phyloP scores from a whole-genome alignment of 257 asterid genomes.

The Pogostemon cablin region DNA sequence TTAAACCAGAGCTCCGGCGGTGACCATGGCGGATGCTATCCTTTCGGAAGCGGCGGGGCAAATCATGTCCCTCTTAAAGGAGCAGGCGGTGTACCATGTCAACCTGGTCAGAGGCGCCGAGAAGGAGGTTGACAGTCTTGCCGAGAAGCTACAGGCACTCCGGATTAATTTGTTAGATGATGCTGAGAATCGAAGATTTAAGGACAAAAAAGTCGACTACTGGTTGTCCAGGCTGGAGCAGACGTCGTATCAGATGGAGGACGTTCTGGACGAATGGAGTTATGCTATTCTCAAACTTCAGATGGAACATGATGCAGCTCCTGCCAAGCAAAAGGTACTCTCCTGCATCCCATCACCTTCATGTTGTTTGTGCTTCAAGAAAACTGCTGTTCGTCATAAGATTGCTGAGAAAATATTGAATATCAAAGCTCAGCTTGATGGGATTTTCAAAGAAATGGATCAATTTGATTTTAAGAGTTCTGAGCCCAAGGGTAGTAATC shows the following conservation, averaged over 20 bases:
- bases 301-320: not conserved
- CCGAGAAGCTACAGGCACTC: not conserved
- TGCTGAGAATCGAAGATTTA: not conserved
- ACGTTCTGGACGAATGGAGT: not conserved
- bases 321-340: not conserved
- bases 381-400: constrained; percentile 10
- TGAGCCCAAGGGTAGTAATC: not conserved
- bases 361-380: too few relatives aligned
- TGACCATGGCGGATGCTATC: too few relatives aligned
- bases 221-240: not conserved
- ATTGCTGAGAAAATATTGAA: not conserved
- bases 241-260: not conserved
- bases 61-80: too few relatives aligned
- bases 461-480: constrained; percentile 7
- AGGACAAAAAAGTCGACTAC: not conserved
- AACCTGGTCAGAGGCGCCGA: not conserved
- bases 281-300: not conserved
- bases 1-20: too few relatives aligned
- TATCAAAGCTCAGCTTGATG: constrained; percentile 21
- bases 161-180: not conserved
- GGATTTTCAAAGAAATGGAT: not conserved
- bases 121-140: not conserved
- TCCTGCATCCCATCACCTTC: too few relatives aligned
- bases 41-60: too few relatives aligned
- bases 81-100: too few relatives aligned